These are phyloP conservation scores for Meredithiella fracta DNA, from an alignment of 2,329 filamentous ascomycete genomes.

Conservation along the genomic window DNA sequence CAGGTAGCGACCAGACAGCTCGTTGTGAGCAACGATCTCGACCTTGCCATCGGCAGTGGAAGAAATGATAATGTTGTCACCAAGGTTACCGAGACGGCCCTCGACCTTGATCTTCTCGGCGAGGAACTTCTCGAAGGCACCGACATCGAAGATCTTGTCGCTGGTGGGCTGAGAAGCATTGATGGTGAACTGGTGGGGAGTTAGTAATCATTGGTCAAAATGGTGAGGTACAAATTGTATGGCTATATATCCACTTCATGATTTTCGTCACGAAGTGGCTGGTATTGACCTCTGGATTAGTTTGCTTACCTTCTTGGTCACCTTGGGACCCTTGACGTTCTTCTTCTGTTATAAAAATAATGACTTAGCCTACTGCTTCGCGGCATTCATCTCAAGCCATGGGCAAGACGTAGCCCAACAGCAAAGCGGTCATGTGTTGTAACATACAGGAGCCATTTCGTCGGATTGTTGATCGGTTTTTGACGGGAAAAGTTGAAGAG, in stretches of 20 bases:
- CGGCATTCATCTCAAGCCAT: conserved; percentile 25
- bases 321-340: conserved; percentile 53
- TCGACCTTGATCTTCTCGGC: conserved; percentile 99
- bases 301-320: conserved; percentile 62
- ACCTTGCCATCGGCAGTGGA: conserved; percentile 94
- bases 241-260: background rate
- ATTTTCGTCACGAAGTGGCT: background rate
- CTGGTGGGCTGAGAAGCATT: conserved; percentile 94
- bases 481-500: conserved; percentile 15
- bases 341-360: conserved; percentile 43
- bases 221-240: background rate
- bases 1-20: conserved; percentile 96
- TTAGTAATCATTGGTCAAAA: background rate
- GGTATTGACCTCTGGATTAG: background rate
- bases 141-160: conserved; percentile 99
- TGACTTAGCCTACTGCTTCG: conserved; percentile 90
- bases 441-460: conserved; percentile 88
- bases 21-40: conserved; percentile 91
- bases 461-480: conserved; percentile 17
- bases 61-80: conserved; percentile 77
- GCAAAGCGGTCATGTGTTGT: conserved; percentile 59
- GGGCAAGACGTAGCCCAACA: conserved; percentile 51
- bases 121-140: conserved; percentile 99
- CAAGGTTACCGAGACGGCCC: conserved; percentile 93
- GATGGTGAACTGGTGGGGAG: conserved; percentile 71